Conservation (phyloP, 148 eudicot species). For the Polygonum maritimum region DNA sequence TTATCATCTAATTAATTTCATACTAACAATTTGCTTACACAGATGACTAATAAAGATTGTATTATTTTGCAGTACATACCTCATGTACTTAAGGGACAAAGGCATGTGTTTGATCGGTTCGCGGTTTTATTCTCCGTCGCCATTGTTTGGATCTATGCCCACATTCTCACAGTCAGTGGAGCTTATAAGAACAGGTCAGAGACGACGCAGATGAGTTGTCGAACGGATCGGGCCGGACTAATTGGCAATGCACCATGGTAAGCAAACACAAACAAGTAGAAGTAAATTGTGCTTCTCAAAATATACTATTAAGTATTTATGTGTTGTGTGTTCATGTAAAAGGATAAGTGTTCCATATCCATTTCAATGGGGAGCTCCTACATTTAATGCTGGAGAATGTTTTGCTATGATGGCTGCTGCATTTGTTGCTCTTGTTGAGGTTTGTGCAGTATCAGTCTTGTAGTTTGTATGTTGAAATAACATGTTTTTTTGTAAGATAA, state of each 20-base stretch:
- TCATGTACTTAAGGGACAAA: conserved; percentile 52
- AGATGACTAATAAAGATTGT: neutral
- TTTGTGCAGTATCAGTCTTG: conserved; percentile 6
- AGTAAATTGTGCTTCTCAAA: neutral
- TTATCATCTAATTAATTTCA: too few species aligned
- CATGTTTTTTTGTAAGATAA: too few species aligned
- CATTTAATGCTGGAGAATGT: conserved; percentile 89
- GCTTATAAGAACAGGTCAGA: conserved; percentile 57
- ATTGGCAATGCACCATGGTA: conserved; percentile 77
- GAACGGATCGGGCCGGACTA: conserved; percentile 88
- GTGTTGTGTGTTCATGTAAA: conserved; percentile 6
- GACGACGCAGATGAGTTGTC: conserved; percentile 64
- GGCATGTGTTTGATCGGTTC: conserved; percentile 58
- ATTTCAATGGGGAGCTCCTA: conserved; percentile 98
- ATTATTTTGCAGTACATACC: conserved; percentile 60
- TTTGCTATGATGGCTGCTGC: conserved; percentile 96
- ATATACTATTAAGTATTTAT: neutral
- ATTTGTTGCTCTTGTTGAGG: conserved; percentile 94
- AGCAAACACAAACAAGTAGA: neutral
- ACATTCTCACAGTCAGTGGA: conserved; percentile 78
- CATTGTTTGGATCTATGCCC: conserved; percentile 86
- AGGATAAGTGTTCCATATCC: conserved; percentile 95
- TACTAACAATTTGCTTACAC: neutral
- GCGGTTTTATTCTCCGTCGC: conserved; percentile 69
- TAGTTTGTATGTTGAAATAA: neutral